Evolutionary conservation across 2,329 filamentous ascomycete genomes (phyloP).

Genomic region (Colletotrichum liaoningense): DNA sequence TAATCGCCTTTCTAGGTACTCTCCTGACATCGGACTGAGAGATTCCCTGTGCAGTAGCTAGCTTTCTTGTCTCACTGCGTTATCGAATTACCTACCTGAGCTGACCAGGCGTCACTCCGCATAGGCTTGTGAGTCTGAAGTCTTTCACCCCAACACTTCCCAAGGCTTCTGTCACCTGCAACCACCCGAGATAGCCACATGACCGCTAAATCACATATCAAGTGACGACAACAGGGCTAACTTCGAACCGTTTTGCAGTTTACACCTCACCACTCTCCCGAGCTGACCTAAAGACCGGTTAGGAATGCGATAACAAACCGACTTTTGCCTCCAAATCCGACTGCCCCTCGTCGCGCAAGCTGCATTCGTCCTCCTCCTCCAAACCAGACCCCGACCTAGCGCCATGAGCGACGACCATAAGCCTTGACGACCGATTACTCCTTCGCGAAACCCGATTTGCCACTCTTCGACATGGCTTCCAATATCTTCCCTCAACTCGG

Average conservation of each 20-base stretch:
- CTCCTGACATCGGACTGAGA: not conserved
- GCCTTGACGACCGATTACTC: not conserved
- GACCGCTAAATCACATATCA: not conserved
- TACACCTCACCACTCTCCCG: not conserved
- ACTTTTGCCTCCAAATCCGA: not conserved
- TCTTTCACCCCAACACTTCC: not conserved
- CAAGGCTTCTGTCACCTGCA: conserved; percentile 23
- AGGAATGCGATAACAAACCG: not conserved
- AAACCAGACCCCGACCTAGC: conserved; percentile 4
- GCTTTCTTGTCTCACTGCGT: not conserved
- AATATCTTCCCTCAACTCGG: conserved; percentile 60
- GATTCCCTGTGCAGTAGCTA: not conserved
- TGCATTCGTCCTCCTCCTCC: not conserved
- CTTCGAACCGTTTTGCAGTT: not conserved
- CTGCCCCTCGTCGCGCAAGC: not conserved
- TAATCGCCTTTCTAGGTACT: not conserved
- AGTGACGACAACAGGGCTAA: not conserved
- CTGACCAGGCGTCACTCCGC: not conserved
- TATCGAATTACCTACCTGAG: not conserved
- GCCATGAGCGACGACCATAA: conserved; percentile 12
- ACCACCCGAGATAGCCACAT: conserved; percentile 5
- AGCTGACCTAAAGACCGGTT: not conserved
- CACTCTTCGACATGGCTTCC: conserved; percentile 52
- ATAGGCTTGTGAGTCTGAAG: conserved; percentile 5
- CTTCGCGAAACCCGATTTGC: not conserved